Evolutionary conservation across 352 stramenopile species (phyloP), one percentile per base, ranked within the genome.

Genomic region (Phytophthora vignae): DNA sequence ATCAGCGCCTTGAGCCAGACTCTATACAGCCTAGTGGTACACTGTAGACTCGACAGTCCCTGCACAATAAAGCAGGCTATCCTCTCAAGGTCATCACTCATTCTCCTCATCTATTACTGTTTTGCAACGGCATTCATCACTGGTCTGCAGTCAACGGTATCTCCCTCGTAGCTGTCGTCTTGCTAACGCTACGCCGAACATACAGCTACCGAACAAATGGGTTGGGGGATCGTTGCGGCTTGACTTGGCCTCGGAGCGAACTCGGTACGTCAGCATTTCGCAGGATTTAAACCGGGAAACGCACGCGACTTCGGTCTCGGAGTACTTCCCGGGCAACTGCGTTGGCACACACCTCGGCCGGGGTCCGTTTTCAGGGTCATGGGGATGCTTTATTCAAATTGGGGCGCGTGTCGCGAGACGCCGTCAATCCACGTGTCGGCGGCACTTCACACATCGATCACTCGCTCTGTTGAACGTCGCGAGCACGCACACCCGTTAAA

Each of bases 301-400:
- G 40, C 40, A 48, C 17, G 48, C 44, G n/a, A 69, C 44, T 48
- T 25, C 22, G 22, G 22, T 25, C 22, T 25, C 22, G 15, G 2
- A 17, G 40, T 52, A 22, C 8, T 52, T 65, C 27, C 29, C 19
- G 21, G 25, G 15, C 42, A 12, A 50, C 29, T 56, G 14, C 46
- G 66, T 38, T 48, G 38, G 62, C 22, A 36, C 49, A 60, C 29
- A 54, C 21, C 57, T 73, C 44, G 44, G 36, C 59, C 25, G 14
- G 46, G 42, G 1, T 55, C 69, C 46, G 7, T 64, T 76, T 70
- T 70, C 64, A 73, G 64, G 46, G 54, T 73, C 58, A 74, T 78
- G 38, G 57, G 62, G 61, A 75, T 75, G 67, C 49, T 78, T 75
- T 78, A 78, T 78, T 78, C 67, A 73, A 71, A 54, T 71, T 19